Evolutionary conservation across 805 yeast species (phyloP).

Genomic region (Wickerhamiella musiphila): DNA sequence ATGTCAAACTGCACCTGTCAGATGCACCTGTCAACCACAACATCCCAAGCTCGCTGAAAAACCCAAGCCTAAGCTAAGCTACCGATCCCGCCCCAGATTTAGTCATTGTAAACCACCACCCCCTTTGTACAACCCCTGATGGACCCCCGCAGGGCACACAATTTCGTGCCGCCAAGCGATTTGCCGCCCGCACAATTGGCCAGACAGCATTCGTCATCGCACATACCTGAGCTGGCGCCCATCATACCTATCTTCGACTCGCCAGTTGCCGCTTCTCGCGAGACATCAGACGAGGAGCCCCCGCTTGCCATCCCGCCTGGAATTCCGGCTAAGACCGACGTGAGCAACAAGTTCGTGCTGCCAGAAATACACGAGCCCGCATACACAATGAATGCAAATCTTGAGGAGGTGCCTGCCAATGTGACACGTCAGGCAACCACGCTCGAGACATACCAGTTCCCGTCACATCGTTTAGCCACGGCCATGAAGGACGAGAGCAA

Average conservation of each 20-base stretch:
- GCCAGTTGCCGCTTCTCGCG: not conserved
- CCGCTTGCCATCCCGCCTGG: conserved; percentile 13
- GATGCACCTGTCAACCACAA: too few species aligned
- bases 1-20: too few species aligned
- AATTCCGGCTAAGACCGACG: conserved; percentile 18
- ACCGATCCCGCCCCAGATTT: too few species aligned
- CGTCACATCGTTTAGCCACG: conserved; percentile 68
- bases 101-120: too few species aligned
- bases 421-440: conserved; percentile 69
- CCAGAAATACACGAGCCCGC: conserved; percentile 18
- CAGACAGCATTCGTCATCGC: conserved; percentile 22
- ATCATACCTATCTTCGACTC: conserved; percentile 11
- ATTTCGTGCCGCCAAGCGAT: conserved; percentile 71
- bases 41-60: too few species aligned
- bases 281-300: conserved; percentile 4
- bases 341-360: conserved; percentile 11
- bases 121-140: too few species aligned
- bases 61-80: too few species aligned
- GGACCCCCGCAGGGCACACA: conserved; percentile 91
- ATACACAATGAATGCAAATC: conserved; percentile 47
- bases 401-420: conserved; percentile 95
- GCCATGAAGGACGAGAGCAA: conserved; percentile 56
- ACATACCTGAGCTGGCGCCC: conserved; percentile 18
- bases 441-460: conserved; percentile 58
- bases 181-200: conserved; percentile 15